Percentiles rank a stretch among this genome's conserved stretches.
Conservation (phyloP, 805 yeast genomes). For the Diddensiella caesifluorescens region DNA sequence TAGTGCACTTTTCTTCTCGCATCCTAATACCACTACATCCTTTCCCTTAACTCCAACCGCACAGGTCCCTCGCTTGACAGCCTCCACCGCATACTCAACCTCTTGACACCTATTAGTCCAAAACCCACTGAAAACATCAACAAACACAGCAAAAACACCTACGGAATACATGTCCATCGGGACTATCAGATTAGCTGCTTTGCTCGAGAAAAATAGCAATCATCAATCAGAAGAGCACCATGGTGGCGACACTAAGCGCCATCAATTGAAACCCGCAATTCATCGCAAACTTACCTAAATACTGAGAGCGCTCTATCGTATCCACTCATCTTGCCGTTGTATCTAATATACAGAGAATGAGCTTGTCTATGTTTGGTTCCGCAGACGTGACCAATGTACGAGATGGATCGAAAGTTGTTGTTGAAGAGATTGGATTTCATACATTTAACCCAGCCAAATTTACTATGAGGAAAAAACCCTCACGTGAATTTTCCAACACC, state of each 20-base stretch:
- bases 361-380: no score
- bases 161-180: constrained; percentile 98
- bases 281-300: constrained; percentile 63
- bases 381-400: no score
- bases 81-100: constrained; percentile 96
- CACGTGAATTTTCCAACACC: not conserved
- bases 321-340: constrained; percentile 97
- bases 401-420: no score
- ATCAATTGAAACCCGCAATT: not conserved
- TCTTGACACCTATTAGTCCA: constrained; percentile 42
- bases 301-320: constrained; percentile 98
- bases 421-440: no score
- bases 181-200: constrained; percentile 48
- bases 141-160: constrained; percentile 30
- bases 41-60: constrained; percentile 95
- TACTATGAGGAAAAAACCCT: no score
- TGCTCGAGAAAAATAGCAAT: no score
- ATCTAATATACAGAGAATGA: no score
- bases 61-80: constrained; percentile 96
- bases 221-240: constrained; percentile 3
- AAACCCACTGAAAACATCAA: no score
- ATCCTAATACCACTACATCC: constrained; percentile 85
- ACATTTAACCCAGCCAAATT: no score
- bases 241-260: constrained; percentile 1
- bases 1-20: constrained; percentile 92